A percentile compares a stretch with the other conserved stretches of the same genome.
phyloP scores from a whole-genome alignment of 176 grass and related monocot species.

The Cenchrus americanus region DNA sequence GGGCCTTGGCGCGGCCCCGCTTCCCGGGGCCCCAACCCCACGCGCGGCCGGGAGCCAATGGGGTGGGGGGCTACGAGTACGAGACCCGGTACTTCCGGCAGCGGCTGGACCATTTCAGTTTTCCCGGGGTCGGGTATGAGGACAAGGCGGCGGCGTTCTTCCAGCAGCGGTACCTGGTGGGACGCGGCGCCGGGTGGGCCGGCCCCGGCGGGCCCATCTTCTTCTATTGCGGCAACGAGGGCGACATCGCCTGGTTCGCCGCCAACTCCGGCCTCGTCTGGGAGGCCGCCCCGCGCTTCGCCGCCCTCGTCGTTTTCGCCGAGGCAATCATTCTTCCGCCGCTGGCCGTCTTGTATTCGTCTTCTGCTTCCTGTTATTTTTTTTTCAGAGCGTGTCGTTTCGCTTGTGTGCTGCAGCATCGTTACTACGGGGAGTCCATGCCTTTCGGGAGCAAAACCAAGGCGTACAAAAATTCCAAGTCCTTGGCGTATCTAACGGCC shows the following conservation, averaged over 20 bases:
- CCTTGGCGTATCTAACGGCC: slow-evolving; percentile 78
- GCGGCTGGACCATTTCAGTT: slow-evolving; percentile 92
- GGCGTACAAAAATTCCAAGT: slow-evolving; percentile 73
- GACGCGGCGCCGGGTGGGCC: slow-evolving; percentile 52
- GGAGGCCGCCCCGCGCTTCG: slow-evolving; percentile 84
- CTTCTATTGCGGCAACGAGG: slow-evolving; percentile 99
- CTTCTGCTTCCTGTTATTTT: background rate
- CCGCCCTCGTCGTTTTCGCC: slow-evolving; percentile 93
- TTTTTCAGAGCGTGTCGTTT: background rate
- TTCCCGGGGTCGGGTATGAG: slow-evolving; percentile 52
- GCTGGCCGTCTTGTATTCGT: background rate
- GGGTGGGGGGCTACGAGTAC: slow-evolving; percentile 52
- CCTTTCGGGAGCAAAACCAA: slow-evolving; percentile 81
- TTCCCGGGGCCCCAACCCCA: slow-evolving; percentile 26
- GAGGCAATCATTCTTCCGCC: slow-evolving; percentile 46
- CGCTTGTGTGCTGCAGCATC: slow-evolving; percentile 59
- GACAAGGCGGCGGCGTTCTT: slow-evolving; percentile 52
- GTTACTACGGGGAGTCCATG: slow-evolving; percentile 98
- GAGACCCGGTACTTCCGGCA: slow-evolving; percentile 86
- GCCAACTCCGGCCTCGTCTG: slow-evolving; percentile 92
- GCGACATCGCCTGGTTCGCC: slow-evolving; percentile 94
- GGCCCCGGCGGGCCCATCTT: slow-evolving; percentile 69
- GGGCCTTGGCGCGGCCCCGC: slow-evolving; percentile 35
- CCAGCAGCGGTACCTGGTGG: slow-evolving; percentile 83
- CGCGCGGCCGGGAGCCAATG: background rate